phyloP scores from a whole-genome alignment of 2,329 filamentous ascomycete species.

The Curvularia eragrostidis region DNA sequence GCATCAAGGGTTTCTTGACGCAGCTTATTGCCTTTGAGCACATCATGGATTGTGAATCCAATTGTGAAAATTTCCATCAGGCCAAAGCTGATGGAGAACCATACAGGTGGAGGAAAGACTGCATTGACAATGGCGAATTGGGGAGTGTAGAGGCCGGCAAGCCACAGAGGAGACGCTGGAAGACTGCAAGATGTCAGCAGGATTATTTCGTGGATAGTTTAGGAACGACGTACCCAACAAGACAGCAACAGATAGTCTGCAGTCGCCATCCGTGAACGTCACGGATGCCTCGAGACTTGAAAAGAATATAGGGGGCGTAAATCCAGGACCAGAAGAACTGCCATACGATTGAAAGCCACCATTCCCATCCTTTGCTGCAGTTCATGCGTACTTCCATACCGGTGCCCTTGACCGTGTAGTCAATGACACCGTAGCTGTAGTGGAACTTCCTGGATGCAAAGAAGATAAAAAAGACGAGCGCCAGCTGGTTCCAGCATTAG shows the following conservation, averaged over 20 bases:
- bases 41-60: conserved; percentile 39
- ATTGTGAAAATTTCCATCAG: conserved; percentile 43
- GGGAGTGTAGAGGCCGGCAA: conserved; percentile 42
- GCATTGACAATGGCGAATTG: conserved; percentile 36
- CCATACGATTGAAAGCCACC: conserved; percentile 48
- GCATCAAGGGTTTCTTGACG: conserved; percentile 44
- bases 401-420: conserved; percentile 38
- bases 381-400: conserved; percentile 30
- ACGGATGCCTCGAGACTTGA: conserved; percentile 42
- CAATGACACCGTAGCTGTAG: conserved; percentile 39
- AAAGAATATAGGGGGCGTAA: conserved; percentile 45
- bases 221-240: conserved; percentile 37
- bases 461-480: conserved; percentile 29
- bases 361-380: conserved; percentile 47
- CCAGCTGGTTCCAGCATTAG: background rate
- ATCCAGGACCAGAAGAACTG: conserved; percentile 49
- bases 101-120: conserved; percentile 36
- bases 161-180: conserved; percentile 44
- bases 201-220: background rate
- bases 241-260: conserved; percentile 44
- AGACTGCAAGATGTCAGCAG: conserved; percentile 29
- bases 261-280: conserved; percentile 45
- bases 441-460: conserved; percentile 46
- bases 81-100: conserved; percentile 44
- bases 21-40: conserved; percentile 37